phyloP scores from a whole-genome alignment of 2,329 filamentous ascomycete species.

The Claviceps purpurea region DNA sequence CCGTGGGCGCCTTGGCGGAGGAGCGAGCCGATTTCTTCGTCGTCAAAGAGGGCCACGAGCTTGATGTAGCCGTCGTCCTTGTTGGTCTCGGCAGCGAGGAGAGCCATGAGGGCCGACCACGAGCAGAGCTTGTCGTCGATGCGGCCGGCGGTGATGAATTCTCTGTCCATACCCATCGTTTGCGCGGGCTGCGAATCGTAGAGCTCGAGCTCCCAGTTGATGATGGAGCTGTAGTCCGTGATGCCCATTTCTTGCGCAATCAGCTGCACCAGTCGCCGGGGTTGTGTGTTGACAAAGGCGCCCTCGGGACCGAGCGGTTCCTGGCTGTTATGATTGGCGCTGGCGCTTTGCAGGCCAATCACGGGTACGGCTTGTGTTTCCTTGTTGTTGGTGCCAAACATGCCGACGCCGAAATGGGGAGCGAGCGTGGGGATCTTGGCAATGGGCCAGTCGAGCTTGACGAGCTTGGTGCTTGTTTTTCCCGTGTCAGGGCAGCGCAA shows the following conservation, averaged over 20 bases:
- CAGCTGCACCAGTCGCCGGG: slow-evolving; percentile 68
- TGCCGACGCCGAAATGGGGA: slow-evolving; percentile 77
- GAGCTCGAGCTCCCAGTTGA: slow-evolving; percentile 96
- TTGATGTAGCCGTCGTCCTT: slow-evolving; percentile 61
- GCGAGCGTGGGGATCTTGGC: slow-evolving; percentile 84
- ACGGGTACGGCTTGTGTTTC: slow-evolving; percentile 94
- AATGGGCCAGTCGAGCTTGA: slow-evolving; percentile 91
- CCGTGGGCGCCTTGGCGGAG: slow-evolving; percentile 80
- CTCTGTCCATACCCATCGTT: slow-evolving; percentile 72
- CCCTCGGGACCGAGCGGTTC: slow-evolving; percentile 46
- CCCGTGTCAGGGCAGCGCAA: slow-evolving; percentile 58
- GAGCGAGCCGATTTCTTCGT: slow-evolving; percentile 88
- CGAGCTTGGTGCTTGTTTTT: slow-evolving; percentile 68
- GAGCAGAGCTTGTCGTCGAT: slow-evolving; percentile 98
- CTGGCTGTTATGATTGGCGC: slow-evolving; percentile 19
- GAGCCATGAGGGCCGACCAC: slow-evolving; percentile 75
- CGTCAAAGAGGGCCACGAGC: slow-evolving; percentile 86
- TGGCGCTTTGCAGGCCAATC: slow-evolving; percentile 71
- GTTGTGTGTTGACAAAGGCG: slow-evolving; percentile 72
- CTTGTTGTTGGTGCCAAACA: slow-evolving; percentile 55
- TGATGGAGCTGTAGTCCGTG: slow-evolving; percentile 54
- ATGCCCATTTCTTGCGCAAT: slow-evolving; percentile 71
- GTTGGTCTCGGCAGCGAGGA: slow-evolving; percentile 50
- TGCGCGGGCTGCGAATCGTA: slow-evolving; percentile 81
- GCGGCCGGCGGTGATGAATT: slow-evolving; percentile 88